A percentile compares a stretch with the other conserved stretches of the same genome.
Evolutionary conservation across 306 rosid species (phyloP).

Genomic region (Acacia melanoxylon): DNA sequence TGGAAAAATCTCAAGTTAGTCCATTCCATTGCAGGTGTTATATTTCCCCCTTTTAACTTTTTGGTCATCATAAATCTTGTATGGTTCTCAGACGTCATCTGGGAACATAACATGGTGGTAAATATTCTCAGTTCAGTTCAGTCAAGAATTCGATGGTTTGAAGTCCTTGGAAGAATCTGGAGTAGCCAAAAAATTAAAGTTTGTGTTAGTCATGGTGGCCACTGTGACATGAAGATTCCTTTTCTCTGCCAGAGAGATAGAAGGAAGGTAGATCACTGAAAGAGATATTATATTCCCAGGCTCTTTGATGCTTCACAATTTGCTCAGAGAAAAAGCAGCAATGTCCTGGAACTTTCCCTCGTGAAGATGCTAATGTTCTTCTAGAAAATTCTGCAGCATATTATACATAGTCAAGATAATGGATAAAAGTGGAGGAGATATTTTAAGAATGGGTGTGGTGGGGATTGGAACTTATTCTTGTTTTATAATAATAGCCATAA

Average conservation of each 20-base stretch:
- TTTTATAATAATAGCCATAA: constrained; percentile 30
- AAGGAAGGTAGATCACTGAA: constrained; percentile 28
- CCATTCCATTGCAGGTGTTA: constrained; percentile 23
- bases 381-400: constrained; percentile 29
- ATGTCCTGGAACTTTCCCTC: background rate
- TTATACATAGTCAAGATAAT: constrained; percentile 26
- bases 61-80: background rate
- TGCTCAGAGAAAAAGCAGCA: constrained; percentile 13
- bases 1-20: constrained; percentile 33
- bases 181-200: background rate
- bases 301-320: background rate
- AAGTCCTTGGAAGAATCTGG: constrained; percentile 31
- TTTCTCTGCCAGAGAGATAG: constrained; percentile 24
- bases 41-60: background rate
- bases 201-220: constrained; percentile 2
- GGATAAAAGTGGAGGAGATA: constrained; percentile 23
- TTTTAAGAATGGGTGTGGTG: constrained; percentile 35
- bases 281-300: constrained; percentile 27
- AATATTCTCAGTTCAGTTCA: background rate
- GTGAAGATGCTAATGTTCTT: constrained; percentile 6
- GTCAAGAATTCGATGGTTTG: background rate
- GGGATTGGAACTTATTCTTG: constrained; percentile 34
- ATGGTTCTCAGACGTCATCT: background rate
- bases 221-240: constrained; percentile 9
- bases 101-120: background rate